These are phyloP conservation scores for Fusarium sororula DNA, from an alignment of 2,329 filamentous ascomycete species.

Conservation along the genomic window DNA sequence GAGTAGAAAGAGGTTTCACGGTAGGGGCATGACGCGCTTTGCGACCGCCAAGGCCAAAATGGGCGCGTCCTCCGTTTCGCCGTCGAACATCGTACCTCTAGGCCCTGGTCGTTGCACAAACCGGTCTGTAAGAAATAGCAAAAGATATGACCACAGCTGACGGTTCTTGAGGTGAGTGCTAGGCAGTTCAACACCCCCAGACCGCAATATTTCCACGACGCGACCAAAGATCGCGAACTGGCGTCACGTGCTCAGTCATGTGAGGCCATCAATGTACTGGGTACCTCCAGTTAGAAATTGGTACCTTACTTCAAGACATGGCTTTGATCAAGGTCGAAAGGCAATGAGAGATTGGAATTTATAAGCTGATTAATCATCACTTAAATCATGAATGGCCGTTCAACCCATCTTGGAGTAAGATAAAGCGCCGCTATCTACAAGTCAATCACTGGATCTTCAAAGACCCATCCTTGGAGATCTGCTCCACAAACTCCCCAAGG, in stretches of 20 bases:
- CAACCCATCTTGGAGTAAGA: rapidly evolving
- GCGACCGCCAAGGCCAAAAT: rapidly evolving
- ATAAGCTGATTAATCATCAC: rapidly evolving
- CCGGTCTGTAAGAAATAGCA: rapidly evolving
- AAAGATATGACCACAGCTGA: no score
- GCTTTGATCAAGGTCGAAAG: background rate
- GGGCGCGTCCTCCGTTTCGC: no score
- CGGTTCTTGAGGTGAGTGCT: background rate
- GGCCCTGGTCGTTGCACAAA: no score
- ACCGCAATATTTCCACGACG: rapidly evolving
- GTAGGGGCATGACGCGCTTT: no score
- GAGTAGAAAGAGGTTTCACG: background rate
- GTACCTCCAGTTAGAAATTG: no score
- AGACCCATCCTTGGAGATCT: background rate
- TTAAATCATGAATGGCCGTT: rapidly evolving
- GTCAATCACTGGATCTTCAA: background rate
- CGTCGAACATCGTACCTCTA: rapidly evolving
- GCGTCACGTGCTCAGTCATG: background rate
- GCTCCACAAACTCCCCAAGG: background rate
- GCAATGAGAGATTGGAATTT: rapidly evolving
- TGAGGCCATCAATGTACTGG: background rate
- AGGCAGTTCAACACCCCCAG: background rate
- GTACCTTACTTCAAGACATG: no score
- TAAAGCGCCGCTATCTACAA: background rate
- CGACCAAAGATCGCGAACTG: rapidly evolving